Percentiles rank a stretch among this genome's conserved stretches.
These are phyloP conservation scores for Inga laurina DNA, from an alignment of 306 rosid species.

Conservation along the genomic window DNA sequence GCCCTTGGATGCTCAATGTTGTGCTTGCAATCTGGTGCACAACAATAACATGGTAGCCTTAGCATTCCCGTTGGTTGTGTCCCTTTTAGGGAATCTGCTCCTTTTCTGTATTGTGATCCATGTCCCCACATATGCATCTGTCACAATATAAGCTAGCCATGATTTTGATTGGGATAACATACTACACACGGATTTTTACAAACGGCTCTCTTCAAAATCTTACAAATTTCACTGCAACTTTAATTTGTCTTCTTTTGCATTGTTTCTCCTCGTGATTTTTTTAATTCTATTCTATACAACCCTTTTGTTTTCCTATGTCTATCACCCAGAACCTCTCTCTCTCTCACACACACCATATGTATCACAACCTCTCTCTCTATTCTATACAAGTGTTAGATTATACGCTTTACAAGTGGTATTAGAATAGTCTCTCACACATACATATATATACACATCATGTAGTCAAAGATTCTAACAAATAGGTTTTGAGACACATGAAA, in stretches of 20 bases:
- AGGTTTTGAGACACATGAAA: too few species aligned
- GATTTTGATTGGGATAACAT: neutral
- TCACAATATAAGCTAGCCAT: neutral
- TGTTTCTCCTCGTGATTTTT: neutral
- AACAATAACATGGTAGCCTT: conserved; percentile 55
- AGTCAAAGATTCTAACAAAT: too few species aligned
- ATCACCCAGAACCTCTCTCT: neutral
- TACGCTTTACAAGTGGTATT: neutral
- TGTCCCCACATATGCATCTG: conserved; percentile 81
- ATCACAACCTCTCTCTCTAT: too few species aligned
- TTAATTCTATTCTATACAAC: too few species aligned
- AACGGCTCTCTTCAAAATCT: neutral
- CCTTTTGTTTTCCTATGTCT: too few species aligned
- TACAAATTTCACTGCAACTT: neutral
- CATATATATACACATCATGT: too few species aligned
- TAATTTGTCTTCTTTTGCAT: neutral
- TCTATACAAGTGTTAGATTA: too few species aligned
- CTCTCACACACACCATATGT: neutral
- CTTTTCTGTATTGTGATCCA: conserved; percentile 64
- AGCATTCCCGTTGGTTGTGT: conserved; percentile 55
- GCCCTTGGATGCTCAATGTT: conserved; percentile 67
- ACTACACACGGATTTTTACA: neutral
- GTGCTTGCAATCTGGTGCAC: conserved; percentile 65
- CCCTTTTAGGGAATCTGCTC: conserved; percentile 57
- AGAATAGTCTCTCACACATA: neutral